Evolutionary conservation across 768 basidiomycete species (phyloP), one percentile per base, ranked within the genome.

Genomic region (Leccinum longicurvipes): DNA sequence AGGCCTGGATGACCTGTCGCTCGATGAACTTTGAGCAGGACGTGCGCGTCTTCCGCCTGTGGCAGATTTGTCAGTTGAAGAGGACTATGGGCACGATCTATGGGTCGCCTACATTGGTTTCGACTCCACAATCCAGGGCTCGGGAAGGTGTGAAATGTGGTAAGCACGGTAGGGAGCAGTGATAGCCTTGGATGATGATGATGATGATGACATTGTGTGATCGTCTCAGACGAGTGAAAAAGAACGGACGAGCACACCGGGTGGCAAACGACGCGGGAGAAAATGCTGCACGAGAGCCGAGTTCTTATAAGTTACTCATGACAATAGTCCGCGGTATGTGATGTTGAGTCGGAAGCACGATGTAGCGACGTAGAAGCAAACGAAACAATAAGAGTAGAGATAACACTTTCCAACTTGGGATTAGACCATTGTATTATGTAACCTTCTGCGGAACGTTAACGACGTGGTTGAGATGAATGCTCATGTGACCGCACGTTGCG

Each of bases 1-100:
- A 87, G 10, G 78, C 74, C 42, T 75, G 72, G 51, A 87, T 69
- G 57, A 86, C 70, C 66, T 80, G 82, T 53, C 86, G 84, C 63
- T 83, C 79, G 55, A 87, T 67, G 62, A 68, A 70, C 57, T 82
- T 83, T 12, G 76, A 69, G 59, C 70, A 71, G 4, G 81, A 73
- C 9, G 49, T 34, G 53, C 61, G 63, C 3, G 70, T 53, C 41
- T 61, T 69, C 32, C 52, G 57, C 41, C 71, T 71, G 48, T 45
- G 23, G 39, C 29, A 3, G 14, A 31, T 25, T 14, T 15, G 12
- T 63, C 25, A 59, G 50, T 4, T 15, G 15, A 32, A 21, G 23
- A 23, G 23, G 29, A 50, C 8, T 25, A 27, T 2, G 27, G 19
- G 8, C 10, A 8, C 5, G 23, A 47, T 19, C 8, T 11, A 29